Evolutionary conservation across 1,139 yeast species (phyloP).

Genomic region (Pichia sp.): DNA sequence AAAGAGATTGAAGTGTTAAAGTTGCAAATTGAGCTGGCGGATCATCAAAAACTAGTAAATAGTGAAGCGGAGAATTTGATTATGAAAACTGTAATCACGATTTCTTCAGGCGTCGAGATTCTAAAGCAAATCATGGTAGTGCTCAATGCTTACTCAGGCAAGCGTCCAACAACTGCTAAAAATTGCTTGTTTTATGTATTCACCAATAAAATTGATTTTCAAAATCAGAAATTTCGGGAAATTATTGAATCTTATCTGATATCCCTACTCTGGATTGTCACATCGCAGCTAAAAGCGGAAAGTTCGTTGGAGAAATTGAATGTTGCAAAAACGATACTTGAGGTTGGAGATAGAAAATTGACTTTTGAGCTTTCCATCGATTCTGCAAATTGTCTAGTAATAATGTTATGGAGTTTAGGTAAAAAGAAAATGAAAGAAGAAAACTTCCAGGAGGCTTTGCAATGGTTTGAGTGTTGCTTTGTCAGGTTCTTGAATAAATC

Average conservation of each 20-base stretch:
- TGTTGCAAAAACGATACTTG: slow-evolving; percentile 21
- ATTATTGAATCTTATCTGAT: slow-evolving; percentile 17
- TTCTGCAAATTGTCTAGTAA: slow-evolving; percentile 27
- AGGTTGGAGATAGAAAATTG: slow-evolving; percentile 29
- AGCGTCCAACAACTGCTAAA: slow-evolving; percentile 27
- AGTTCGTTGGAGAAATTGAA: slow-evolving; percentile 15
- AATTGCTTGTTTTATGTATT: slow-evolving; percentile 32
- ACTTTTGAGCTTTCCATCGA: slow-evolving; percentile 23
- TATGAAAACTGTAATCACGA: slow-evolving; percentile 31
- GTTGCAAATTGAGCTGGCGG: slow-evolving; percentile 22
- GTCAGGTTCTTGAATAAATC: slow-evolving; percentile 25
- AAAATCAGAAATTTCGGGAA: slow-evolving; percentile 15
- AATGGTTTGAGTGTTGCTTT: slow-evolving; percentile 31
- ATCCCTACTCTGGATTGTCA: slow-evolving; percentile 26
- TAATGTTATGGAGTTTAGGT: slow-evolving; percentile 35
- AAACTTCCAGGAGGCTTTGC: slow-evolving; percentile 20
- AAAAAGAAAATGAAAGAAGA: slow-evolving; percentile 24
- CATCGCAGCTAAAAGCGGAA: slow-evolving; percentile 21
- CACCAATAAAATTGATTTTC: slow-evolving; percentile 22
- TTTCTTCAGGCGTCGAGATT: slow-evolving; percentile 16
- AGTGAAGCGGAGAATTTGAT: slow-evolving; percentile 24
- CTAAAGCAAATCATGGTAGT: slow-evolving; percentile 17
- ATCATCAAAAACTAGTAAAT: slow-evolving; percentile 7
- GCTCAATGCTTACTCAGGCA: slow-evolving; percentile 21
- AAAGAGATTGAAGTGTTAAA: slow-evolving; percentile 25